Evolutionary conservation across 768 basidiomycete species (phyloP).

Genomic region (Holtermannia corniformis): DNA sequence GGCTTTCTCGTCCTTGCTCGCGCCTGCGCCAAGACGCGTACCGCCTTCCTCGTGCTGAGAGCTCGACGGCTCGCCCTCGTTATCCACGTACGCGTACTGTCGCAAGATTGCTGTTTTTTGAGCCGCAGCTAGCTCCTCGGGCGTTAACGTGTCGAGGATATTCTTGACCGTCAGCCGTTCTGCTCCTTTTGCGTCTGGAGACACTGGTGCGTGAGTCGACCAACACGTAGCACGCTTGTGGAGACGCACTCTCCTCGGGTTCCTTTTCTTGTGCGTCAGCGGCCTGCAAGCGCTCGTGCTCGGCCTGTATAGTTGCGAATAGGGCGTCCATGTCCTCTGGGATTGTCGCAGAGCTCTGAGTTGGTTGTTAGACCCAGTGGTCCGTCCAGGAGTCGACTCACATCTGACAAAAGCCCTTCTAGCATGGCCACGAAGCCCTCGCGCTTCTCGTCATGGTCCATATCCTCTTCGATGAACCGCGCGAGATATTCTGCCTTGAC

Average conservation of each 20-base stretch:
- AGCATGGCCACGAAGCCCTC: background rate
- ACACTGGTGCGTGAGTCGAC: too few species aligned
- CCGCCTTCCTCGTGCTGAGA: slow-evolving; percentile 3
- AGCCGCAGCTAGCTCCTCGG: slow-evolving; percentile 33
- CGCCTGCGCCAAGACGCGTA: slow-evolving; percentile 19
- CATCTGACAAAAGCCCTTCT: background rate
- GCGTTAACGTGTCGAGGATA: slow-evolving; percentile 21
- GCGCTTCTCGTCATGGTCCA: background rate
- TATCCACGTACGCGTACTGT: slow-evolving; percentile 34
- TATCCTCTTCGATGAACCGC: background rate
- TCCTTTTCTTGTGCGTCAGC: too few species aligned
- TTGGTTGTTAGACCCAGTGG: too few species aligned
- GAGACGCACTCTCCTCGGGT: too few species aligned
- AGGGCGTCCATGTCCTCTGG: background rate
- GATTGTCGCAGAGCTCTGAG: too few species aligned
- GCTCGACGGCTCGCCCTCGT: slow-evolving; percentile 19
- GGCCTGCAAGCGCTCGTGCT: too few species aligned
- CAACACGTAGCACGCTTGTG: too few species aligned
- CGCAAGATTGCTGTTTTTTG: slow-evolving; percentile 27
- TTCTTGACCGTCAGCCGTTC: background rate
- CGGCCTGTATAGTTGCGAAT: background rate
- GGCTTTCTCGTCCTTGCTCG: slow-evolving; percentile 27
- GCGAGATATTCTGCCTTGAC: background rate
- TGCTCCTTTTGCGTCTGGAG: too few species aligned
- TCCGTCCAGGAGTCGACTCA: background rate